Conservation (phyloP, 352 stramenopile genomes). For the Phytophthora cactorum region DNA sequence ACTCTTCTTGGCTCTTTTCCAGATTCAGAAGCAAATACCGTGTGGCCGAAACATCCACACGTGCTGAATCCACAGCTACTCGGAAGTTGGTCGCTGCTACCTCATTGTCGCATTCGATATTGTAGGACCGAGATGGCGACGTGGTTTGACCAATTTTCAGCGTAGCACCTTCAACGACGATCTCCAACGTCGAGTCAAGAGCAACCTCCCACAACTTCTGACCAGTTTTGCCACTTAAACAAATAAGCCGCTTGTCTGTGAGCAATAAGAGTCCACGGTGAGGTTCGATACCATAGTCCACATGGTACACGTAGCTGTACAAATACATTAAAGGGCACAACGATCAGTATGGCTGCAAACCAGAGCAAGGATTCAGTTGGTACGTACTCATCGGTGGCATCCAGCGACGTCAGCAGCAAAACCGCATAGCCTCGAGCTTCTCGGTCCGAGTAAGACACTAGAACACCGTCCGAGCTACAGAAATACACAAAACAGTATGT, state of each 20-base stretch:
- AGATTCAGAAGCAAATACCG: constrained; percentile 84
- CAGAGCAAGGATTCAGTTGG: not conserved
- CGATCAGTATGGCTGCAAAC: not conserved
- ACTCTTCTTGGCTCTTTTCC: constrained; percentile 82
- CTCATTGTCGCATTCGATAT: constrained; percentile 75
- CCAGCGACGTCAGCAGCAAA: constrained; percentile 73
- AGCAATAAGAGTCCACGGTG: constrained; percentile 75
- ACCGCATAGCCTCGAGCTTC: constrained; percentile 81
- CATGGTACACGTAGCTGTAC: constrained; percentile 81
- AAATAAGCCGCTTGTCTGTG: constrained; percentile 85
- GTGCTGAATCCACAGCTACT: constrained; percentile 77
- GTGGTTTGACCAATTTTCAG: constrained; percentile 65
- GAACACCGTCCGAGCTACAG: constrained; percentile 70
- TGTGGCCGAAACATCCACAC: constrained; percentile 76
- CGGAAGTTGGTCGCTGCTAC: constrained; percentile 73
- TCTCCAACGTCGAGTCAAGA: constrained; percentile 78
- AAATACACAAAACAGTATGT: constrained; percentile 5
- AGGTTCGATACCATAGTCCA: constrained; percentile 77
- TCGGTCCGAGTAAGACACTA: constrained; percentile 84
- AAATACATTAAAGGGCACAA: constrained; percentile 15
- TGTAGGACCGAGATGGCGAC: constrained; percentile 58
- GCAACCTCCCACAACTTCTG: constrained; percentile 86
- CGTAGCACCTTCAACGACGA: constrained; percentile 42
- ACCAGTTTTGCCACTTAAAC: constrained; percentile 72
- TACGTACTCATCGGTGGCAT: constrained; percentile 83